Conservation (phyloP, 225 moss, liverwort and hornwort genomes). For the Physcomitrellopsis africana region DNA sequence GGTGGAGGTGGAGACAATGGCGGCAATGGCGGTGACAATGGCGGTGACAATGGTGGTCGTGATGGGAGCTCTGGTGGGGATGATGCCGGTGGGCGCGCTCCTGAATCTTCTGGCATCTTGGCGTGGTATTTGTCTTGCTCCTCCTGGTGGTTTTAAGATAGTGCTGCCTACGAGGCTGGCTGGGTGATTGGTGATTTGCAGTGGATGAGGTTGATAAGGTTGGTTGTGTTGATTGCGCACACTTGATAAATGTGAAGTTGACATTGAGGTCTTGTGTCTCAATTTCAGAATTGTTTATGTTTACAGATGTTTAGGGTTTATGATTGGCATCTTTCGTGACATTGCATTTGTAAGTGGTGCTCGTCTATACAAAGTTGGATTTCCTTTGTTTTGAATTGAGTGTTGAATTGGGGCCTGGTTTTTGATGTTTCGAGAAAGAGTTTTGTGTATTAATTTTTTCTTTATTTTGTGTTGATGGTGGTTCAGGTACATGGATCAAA, state of each 20-base stretch:
- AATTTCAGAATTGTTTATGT: constrained; percentile 1
- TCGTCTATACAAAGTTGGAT: not conserved
- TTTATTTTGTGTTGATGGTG: not conserved
- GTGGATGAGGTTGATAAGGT: not conserved
- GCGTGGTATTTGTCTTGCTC: constrained; percentile 40
- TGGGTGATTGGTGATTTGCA: not conserved
- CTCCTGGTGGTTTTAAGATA: not conserved
- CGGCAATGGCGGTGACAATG: not conserved
- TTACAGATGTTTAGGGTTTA: constrained; percentile 8
- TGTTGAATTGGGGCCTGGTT: not conserved
- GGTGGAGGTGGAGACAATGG: constrained; percentile 34
- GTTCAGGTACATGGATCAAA: constrained; percentile 57
- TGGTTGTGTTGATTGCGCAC: not conserved
- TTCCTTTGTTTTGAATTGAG: constrained; percentile 11
- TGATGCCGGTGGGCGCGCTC: constrained; percentile 19
- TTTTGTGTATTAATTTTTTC: not conserved
- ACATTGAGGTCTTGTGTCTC: not conserved
- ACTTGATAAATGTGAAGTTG: not conserved
- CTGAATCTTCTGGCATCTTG: constrained; percentile 42
- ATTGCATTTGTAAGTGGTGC: not conserved
- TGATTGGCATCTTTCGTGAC: not conserved
- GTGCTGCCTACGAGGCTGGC: not conserved
- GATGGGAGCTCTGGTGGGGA: constrained; percentile 28
- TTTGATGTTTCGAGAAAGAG: not conserved
- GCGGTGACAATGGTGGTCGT: constrained; percentile 9